phyloP scores from a whole-genome alignment of 352 stramenopile species.

The Globisporangium spinosum region DNA sequence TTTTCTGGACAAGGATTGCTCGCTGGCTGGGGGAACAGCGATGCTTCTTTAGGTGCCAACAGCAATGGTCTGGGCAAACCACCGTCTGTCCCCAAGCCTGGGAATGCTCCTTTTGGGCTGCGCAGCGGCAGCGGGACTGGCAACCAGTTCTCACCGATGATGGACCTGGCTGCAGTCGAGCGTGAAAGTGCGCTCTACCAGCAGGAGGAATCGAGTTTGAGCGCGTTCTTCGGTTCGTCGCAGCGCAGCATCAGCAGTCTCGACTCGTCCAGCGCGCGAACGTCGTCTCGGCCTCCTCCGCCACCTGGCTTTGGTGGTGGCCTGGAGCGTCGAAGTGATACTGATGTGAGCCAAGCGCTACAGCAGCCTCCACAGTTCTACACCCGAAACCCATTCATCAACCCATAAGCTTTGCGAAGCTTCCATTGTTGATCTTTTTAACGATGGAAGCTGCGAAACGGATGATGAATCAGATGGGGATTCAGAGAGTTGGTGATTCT shows the following conservation, averaged over 20 bases:
- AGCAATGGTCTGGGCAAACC: conserved; percentile 18
- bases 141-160: conserved; percentile 43
- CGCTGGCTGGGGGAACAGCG: conserved; percentile 48
- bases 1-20: conserved; percentile 41
- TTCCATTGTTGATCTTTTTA: neutral
- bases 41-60: conserved; percentile 3
- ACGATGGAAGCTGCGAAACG: conserved; percentile 1
- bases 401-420: conserved; percentile 32
- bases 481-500: neutral
- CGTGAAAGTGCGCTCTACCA: conserved; percentile 64
- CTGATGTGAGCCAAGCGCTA: conserved; percentile 10
- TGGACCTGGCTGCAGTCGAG: conserved; percentile 69
- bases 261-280: conserved; percentile 24
- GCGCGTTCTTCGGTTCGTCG: conserved; percentile 46
- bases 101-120: conserved; percentile 5
- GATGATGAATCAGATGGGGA: conserved; percentile 3
- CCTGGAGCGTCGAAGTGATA: conserved; percentile 3
- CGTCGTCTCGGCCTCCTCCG: conserved; percentile 35
- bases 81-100: conserved; percentile 14
- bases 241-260: conserved; percentile 18
- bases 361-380: conserved; percentile 33
- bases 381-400: conserved; percentile 61
- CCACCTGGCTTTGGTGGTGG: conserved; percentile 21
- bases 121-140: conserved; percentile 5
- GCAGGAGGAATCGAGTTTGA: conserved; percentile 71